Base-by-base conservation (phyloP, 208 protist species). In the Crithidia expoeki region DNA sequence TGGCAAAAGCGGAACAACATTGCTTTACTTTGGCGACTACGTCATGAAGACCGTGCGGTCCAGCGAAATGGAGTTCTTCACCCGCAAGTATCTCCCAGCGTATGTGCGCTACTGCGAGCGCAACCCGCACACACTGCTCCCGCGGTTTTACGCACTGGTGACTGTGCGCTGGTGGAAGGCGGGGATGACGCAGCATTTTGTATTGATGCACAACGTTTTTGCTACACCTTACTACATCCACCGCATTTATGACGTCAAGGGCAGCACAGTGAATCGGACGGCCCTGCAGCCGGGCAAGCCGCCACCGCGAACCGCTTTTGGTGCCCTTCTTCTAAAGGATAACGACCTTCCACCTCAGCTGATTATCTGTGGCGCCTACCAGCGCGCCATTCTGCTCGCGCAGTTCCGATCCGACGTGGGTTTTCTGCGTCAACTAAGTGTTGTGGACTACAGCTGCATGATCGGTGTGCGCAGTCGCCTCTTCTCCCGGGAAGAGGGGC, bases 191-290 rank as follows among this genome's bases (percentile, higher is more conserved):
- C 79, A 86, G 60, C 81, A 80, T 50, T 97, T 96, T 70, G 84
- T 97, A n/a, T 72, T 97, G 11, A 98, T 97, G 93, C 89, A 94
- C 53, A 98, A 97, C 83, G 88, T 98, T 12, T 97, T 97, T 59
- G 71, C 75, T 23, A 95, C 94, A 11, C 69, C 70, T 9, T 84
- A 93, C 70, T 96, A 93, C 80, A 97, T 98, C 49, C 80, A 97
- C 69, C 83, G 87, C 32, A 90, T 92, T 55, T 97, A 95, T 68
- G 94, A 97, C 79, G 75, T 97, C 11, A 98, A 97, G 79, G 95
- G 95, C 47, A 96, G 89, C 62, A 91, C 88, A 14, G 86, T 94
- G 23, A 90, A 90, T 11, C 81, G 93, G 6, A 84, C 78, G 0
- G 89, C 84, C 5, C 63, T 81, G 11, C 67, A 81, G 63, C 79